Conservation (phyloP, 306 rosid species). For the Quercus dentata region DNA sequence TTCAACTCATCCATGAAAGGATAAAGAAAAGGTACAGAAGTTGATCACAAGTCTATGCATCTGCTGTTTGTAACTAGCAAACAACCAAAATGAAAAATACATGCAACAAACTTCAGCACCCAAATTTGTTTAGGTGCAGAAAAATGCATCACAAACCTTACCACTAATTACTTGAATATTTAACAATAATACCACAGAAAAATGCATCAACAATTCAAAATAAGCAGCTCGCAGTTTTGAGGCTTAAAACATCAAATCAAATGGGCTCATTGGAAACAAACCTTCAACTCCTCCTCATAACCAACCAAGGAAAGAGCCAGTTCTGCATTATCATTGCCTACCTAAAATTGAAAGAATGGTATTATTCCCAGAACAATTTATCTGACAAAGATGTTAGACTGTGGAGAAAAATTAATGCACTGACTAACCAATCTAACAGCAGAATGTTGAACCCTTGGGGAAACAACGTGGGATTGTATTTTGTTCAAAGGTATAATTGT, state of each 20-base stretch:
- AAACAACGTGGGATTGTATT: constrained; percentile 60
- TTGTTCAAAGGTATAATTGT: constrained; percentile 95
- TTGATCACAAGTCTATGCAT: background rate
- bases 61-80: background rate
- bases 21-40: background rate
- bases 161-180: background rate
- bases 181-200: background rate
- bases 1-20: background rate
- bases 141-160: background rate
- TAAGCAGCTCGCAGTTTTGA: background rate
- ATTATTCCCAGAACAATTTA: constrained; percentile 6
- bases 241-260: background rate
- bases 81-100: constrained; percentile 5
- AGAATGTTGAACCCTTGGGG: constrained; percentile 57
- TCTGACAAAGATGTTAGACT: constrained; percentile 4
- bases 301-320: constrained; percentile 91
- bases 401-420: constrained; percentile 11
- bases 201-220: constrained; percentile 7
- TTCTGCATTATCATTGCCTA: constrained; percentile 81
- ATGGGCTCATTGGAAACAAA: constrained; percentile 22
- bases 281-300: constrained; percentile 80
- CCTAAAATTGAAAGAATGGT: constrained; percentile 47
- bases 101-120: constrained; percentile 22
- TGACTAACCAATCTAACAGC: constrained; percentile 67
- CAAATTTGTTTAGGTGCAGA: background rate